These are phyloP conservation scores for Leucocoprinus sp. DNA, from an alignment of 768 basidiomycete genomes.

Conservation along the genomic window DNA sequence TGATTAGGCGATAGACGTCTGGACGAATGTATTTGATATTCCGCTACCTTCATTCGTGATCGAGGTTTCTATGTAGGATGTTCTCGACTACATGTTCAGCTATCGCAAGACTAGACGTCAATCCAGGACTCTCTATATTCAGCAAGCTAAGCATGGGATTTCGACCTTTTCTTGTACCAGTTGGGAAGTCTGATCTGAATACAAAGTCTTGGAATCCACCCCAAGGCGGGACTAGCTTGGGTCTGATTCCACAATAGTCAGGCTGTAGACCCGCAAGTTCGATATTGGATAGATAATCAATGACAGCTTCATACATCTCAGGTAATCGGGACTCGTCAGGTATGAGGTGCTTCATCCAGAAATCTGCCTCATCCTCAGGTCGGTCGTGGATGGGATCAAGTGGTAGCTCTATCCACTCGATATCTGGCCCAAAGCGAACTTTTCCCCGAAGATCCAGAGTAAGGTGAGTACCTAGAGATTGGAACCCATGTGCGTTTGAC, in stretches of 20 bases:
- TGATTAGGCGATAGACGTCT: conserved; percentile 18
- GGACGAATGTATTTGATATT: neutral
- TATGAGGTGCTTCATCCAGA: conserved; percentile 63
- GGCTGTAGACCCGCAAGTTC: conserved; percentile 53
- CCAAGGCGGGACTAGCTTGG: conserved; percentile 72
- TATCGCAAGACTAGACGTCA: conserved; percentile 82
- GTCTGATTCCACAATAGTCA: conserved; percentile 82
- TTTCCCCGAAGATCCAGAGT: conserved; percentile 81
- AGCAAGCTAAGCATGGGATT: conserved; percentile 71
- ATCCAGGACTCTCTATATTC: conserved; percentile 89
- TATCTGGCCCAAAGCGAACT: conserved; percentile 87
- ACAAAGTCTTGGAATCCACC: conserved; percentile 83
- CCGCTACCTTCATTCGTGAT: conserved; percentile 11
- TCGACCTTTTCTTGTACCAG: conserved; percentile 18
- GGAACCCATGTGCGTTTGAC: conserved; percentile 54
- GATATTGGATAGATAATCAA: conserved; percentile 63
- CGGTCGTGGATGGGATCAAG: conserved; percentile 8
- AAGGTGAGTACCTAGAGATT: conserved; percentile 87
- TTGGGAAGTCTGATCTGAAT: conserved; percentile 56
- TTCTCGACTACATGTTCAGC: conserved; percentile 75
- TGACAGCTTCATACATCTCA: conserved; percentile 68
- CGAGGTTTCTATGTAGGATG: conserved; percentile 25
- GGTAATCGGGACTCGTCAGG: conserved; percentile 53
- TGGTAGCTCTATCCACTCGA: conserved; percentile 74
- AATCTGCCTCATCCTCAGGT: conserved; percentile 48